phyloP scores from a whole-genome alignment of 768 basidiomycete genomes.

The Xerocomus potaroensis region DNA sequence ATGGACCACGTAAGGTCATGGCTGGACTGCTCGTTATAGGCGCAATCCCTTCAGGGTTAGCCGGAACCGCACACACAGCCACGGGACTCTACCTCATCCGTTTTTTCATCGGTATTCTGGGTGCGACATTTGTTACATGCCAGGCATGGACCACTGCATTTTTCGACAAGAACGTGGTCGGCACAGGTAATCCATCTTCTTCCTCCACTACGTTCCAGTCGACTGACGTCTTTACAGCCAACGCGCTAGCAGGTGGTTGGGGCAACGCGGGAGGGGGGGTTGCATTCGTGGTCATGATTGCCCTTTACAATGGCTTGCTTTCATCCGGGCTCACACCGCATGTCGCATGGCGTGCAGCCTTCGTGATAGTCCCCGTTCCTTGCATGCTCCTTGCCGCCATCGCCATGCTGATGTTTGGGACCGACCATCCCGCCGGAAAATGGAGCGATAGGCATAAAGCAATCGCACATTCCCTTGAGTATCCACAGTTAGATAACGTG shows the following conservation, averaged over 20 bases:
- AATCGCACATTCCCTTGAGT: no score
- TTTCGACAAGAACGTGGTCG: slow-evolving; percentile 49
- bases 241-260: slow-evolving; percentile 55
- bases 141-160: slow-evolving; percentile 59
- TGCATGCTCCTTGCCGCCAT: slow-evolving; percentile 42
- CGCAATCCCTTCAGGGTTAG: slow-evolving; percentile 56
- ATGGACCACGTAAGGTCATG: slow-evolving; percentile 54
- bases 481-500: no score
- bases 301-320: slow-evolving; percentile 41
- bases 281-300: slow-evolving; percentile 56
- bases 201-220: no score
- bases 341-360: slow-evolving; percentile 52
- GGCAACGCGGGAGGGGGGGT: slow-evolving; percentile 45
- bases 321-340: slow-evolving; percentile 35
- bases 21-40: slow-evolving; percentile 48
- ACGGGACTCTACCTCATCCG: slow-evolving; percentile 41
- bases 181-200: slow-evolving; percentile 23
- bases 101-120: slow-evolving; percentile 59
- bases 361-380: slow-evolving; percentile 54
- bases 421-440: slow-evolving; percentile 51
- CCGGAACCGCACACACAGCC: slow-evolving; percentile 44
- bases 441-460: slow-evolving; percentile 46
- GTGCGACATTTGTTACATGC: slow-evolving; percentile 58
- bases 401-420: slow-evolving; percentile 42
- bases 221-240: no score